Conservation (phyloP, 768 basidiomycete genomes). For the Auricularia sp. region DNA sequence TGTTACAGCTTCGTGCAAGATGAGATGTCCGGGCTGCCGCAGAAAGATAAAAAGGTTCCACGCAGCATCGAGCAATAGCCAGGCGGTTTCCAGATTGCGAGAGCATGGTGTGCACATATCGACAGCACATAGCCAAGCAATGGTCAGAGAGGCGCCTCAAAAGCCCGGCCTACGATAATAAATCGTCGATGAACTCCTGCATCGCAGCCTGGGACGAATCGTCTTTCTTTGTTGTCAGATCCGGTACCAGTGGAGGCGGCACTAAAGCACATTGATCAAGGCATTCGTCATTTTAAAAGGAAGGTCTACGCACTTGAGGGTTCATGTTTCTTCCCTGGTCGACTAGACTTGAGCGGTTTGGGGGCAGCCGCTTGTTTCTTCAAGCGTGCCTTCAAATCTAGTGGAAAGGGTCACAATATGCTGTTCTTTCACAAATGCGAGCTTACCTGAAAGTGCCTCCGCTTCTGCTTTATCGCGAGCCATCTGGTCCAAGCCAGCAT, state of each 20-base stretch:
- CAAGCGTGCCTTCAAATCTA: slow-evolving; percentile 53
- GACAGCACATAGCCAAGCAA: too few relatives aligned
- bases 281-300: slow-evolving; percentile 7
- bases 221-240: slow-evolving; percentile 26
- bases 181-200: slow-evolving; percentile 57
- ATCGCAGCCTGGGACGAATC: slow-evolving; percentile 34
- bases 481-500: slow-evolving; percentile 53
- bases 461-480: slow-evolving; percentile 61
- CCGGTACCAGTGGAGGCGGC: slow-evolving; percentile 46
- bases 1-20: too few relatives aligned
- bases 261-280: slow-evolving; percentile 20
- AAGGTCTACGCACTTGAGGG: background rate
- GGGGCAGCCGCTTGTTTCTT: slow-evolving; percentile 13
- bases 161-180: background rate
- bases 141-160: too few relatives aligned
- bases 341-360: background rate
- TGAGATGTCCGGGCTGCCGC: too few relatives aligned
- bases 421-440: background rate
- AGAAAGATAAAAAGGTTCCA: too few relatives aligned
- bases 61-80: too few relatives aligned
- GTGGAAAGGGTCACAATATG: background rate
- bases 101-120: too few relatives aligned
- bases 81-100: too few relatives aligned
- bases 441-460: slow-evolving; percentile 63
- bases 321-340: background rate